Percentiles rank a stretch among this genome's conserved stretches.
phyloP scores from a whole-genome alignment of 2,329 filamentous ascomycete genomes.

The Coniochaeta pulveracea region DNA sequence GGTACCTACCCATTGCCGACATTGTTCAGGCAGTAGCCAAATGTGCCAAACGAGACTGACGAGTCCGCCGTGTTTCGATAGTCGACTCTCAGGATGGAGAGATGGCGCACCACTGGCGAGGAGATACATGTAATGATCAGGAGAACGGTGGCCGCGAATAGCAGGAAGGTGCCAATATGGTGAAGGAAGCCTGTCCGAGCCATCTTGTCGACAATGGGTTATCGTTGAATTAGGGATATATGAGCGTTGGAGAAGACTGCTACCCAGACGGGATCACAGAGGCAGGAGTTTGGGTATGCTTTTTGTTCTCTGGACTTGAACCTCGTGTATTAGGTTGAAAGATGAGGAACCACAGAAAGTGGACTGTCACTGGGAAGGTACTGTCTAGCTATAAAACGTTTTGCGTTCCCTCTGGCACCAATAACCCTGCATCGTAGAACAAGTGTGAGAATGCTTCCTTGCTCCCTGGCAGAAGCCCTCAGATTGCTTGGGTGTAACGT shows the following conservation, averaged over 20 bases:
- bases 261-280: too few species aligned
- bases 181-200: constrained; percentile 38
- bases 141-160: constrained; percentile 42
- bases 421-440: too few species aligned
- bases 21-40: constrained; percentile 40
- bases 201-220: too few species aligned
- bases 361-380: background rate
- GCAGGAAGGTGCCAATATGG: constrained; percentile 45
- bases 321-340: constrained; percentile 3
- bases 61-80: constrained; percentile 24
- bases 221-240: too few species aligned
- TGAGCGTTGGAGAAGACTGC: too few species aligned
- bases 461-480: too few species aligned
- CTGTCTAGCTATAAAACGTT: too few species aligned
- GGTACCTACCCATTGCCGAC: constrained; percentile 10
- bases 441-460: too few species aligned
- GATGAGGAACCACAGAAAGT: background rate
- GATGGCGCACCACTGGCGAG: constrained; percentile 43
- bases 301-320: too few species aligned
- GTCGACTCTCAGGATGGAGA: constrained; percentile 41
- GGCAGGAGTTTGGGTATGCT: too few species aligned
- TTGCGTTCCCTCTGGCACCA: too few species aligned
- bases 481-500: constrained; percentile 4
- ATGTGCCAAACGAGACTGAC: constrained; percentile 40
- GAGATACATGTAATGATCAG: constrained; percentile 48